Percentiles rank a stretch among this genome's conserved stretches.
These are phyloP conservation scores for Kwoniella sp. DNA, from an alignment of 768 basidiomycete species.

Conservation along the genomic window DNA sequence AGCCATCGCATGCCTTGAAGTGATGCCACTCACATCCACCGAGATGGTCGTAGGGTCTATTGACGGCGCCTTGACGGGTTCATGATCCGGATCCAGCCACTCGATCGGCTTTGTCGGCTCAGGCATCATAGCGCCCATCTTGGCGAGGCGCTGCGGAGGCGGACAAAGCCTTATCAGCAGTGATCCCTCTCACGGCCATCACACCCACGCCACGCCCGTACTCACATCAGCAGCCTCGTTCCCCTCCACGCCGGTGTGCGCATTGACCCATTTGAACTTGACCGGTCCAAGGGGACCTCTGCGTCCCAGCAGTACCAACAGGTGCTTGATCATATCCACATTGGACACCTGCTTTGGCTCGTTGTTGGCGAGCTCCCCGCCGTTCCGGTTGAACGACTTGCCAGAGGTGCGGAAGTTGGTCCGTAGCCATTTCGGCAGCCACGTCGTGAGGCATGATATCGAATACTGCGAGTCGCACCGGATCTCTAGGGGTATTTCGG, in stretches of 20 bases:
- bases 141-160: conserved; percentile 40
- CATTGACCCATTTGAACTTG: conserved; percentile 67
- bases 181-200: too few relatives aligned
- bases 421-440: conserved; percentile 65
- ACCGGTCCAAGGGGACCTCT: conserved; percentile 55
- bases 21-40: not conserved
- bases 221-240: conserved; percentile 79
- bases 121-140: conserved; percentile 35
- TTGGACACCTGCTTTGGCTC: conserved; percentile 65
- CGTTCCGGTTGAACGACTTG: conserved; percentile 1
- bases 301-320: conserved; percentile 60
- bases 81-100: conserved; percentile 38
- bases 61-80: not conserved
- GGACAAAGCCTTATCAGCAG: not conserved
- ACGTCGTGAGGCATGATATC: conserved; percentile 66
- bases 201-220: not conserved
- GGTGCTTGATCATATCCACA: conserved; percentile 63
- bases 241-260: conserved; percentile 69
- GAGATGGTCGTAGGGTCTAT: too few relatives aligned
- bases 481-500: conserved; percentile 61
- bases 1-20: too few relatives aligned
- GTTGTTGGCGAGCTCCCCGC: not conserved
- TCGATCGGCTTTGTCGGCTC: conserved; percentile 23
- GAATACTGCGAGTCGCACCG: conserved; percentile 82
- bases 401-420: conserved; percentile 44